A percentile compares a stretch with the other conserved stretches of the same genome.
Evolutionary conservation across 257 asterid genomes (phyloP).

Genomic region (Salvia splendens): DNA sequence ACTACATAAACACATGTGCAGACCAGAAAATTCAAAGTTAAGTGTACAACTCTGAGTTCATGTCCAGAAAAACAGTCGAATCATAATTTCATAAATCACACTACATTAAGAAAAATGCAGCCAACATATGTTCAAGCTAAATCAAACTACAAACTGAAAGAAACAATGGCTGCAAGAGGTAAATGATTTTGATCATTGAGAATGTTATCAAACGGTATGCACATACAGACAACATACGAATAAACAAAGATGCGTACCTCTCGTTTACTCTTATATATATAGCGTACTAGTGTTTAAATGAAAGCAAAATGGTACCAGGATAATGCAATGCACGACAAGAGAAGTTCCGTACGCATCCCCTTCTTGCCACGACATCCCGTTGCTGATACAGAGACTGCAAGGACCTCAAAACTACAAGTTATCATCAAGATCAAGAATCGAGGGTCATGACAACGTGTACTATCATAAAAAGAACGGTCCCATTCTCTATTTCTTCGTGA

Average conservation of each 20-base stretch:
- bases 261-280: constrained; percentile 11
- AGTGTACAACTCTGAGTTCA: constrained; percentile 9
- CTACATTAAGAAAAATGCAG: constrained; percentile 1
- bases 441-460: constrained; percentile 28
- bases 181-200: constrained; percentile 16
- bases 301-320: constrained; percentile 29
- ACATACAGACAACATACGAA: constrained; percentile 26
- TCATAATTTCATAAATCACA: constrained; percentile 18
- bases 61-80: constrained; percentile 16
- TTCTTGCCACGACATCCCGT: constrained; percentile 16
- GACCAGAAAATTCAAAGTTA: neutral
- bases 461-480: constrained; percentile 2
- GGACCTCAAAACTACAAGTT: constrained; percentile 22
- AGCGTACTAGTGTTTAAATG: constrained; percentile 22
- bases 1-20: no score
- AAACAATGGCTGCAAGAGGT: constrained; percentile 17
- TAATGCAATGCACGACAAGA: constrained; percentile 27
- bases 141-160: constrained; percentile 20
- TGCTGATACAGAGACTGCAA: neutral
- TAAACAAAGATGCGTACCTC: constrained; percentile 1
- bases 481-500: constrained; percentile 26
- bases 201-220: constrained; percentile 19
- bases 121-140: neutral
- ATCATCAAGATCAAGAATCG: constrained; percentile 17
- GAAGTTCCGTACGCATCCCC: constrained; percentile 8